Conservation (phyloP, 805 yeast genomes). For the Soucietia sequanensis region DNA sequence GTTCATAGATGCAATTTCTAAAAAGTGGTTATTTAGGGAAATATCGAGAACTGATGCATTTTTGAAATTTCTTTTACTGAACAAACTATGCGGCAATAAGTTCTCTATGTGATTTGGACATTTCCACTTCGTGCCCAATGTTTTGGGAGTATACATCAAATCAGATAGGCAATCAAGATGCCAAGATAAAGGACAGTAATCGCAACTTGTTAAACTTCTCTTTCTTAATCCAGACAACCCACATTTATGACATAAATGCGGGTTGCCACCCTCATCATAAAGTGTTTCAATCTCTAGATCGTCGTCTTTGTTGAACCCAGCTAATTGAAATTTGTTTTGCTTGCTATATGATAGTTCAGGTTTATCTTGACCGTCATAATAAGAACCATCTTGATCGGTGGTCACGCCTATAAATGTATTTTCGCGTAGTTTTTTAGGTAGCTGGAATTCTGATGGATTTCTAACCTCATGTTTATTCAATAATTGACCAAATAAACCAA, state of each 20-base stretch:
- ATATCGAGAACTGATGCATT: slow-evolving; percentile 57
- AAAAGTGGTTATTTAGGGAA: slow-evolving; percentile 32
- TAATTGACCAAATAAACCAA: slow-evolving; percentile 56
- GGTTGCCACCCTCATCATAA: slow-evolving; percentile 65
- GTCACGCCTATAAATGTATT: slow-evolving; percentile 65
- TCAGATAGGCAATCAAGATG: slow-evolving; percentile 84
- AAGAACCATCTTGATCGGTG: slow-evolving; percentile 69
- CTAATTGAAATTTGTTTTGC: slow-evolving; percentile 31
- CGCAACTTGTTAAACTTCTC: slow-evolving; percentile 67
- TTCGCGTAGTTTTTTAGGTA: slow-evolving; percentile 71
- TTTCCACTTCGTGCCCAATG: slow-evolving; percentile 79
- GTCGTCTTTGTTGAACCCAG: slow-evolving; percentile 42
- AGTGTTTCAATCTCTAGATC: slow-evolving; percentile 62
- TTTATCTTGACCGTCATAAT: slow-evolving; percentile 49
- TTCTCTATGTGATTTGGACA: slow-evolving; percentile 82
- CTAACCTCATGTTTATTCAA: slow-evolving; percentile 65
- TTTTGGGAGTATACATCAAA: slow-evolving; percentile 70
- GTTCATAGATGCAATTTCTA: slow-evolving; percentile 26
- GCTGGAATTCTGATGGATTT: slow-evolving; percentile 37
- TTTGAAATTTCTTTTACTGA: slow-evolving; percentile 45
- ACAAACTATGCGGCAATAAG: slow-evolving; percentile 39
- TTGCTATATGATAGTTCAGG: slow-evolving; percentile 47
- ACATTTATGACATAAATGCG: slow-evolving; percentile 75
- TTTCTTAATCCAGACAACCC: slow-evolving; percentile 63
- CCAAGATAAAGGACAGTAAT: slow-evolving; percentile 80